phyloP scores from a whole-genome alignment of 2,329 filamentous ascomycete species.

The Ophiostoma tasmaniense region DNA sequence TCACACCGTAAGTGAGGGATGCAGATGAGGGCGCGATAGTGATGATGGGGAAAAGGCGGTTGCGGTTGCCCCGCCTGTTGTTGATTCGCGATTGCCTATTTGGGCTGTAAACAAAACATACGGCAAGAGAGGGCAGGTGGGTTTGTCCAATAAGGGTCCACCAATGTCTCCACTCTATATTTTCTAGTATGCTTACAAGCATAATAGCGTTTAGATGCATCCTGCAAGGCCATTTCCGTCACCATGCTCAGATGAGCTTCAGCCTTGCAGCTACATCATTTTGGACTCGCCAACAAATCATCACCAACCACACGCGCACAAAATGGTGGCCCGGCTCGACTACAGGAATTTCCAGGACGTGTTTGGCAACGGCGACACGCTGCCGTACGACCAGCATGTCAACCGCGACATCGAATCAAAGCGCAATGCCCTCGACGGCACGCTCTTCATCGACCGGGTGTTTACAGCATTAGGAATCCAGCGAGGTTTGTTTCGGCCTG shows the following conservation, averaged over 20 bases:
- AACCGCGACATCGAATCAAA: slow-evolving; percentile 56
- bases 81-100: slow-evolving; percentile 22
- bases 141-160: background rate
- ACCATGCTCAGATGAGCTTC: background rate
- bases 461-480: slow-evolving; percentile 60
- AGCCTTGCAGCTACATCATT: background rate
- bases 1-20: slow-evolving; percentile 4
- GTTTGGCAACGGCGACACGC: slow-evolving; percentile 53
- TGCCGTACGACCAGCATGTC: slow-evolving; percentile 53
- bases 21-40: slow-evolving; percentile 8
- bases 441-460: slow-evolving; percentile 73
- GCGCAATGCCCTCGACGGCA: slow-evolving; percentile 59
- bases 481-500: slow-evolving; percentile 42
- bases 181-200: background rate
- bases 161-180: background rate
- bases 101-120: slow-evolving; percentile 23
- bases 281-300: background rate
- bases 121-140: background rate
- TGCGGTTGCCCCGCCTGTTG: slow-evolving; percentile 24
- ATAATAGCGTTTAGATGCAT: background rate
- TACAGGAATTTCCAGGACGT: slow-evolving; percentile 60
- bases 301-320: background rate
- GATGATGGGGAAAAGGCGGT: slow-evolving; percentile 6
- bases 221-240: background rate
- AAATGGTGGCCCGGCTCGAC: slow-evolving; percentile 37